phyloP scores from a whole-genome alignment of 1,139 yeast genomes.

The Protomyces lactucae-debilis region DNA sequence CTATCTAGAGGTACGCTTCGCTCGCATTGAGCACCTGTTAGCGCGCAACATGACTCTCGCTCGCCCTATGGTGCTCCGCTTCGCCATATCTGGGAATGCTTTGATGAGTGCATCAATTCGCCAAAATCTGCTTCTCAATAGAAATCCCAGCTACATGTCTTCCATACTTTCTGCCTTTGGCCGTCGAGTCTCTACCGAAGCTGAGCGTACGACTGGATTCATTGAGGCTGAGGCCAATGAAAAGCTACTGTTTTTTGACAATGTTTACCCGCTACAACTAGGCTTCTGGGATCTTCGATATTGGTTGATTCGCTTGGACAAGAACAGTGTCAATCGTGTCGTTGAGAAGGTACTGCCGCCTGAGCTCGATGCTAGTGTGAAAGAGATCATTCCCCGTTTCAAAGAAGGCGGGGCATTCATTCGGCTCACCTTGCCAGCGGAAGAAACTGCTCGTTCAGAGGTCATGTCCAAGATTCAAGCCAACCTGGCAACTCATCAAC shows the following conservation, averaged over 20 bases:
- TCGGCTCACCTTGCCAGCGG: conserved; percentile 44
- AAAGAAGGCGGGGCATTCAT: conserved; percentile 95
- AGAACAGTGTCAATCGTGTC: conserved; percentile 39
- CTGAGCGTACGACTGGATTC: conserved; percentile 20
- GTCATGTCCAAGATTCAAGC: conserved; percentile 36
- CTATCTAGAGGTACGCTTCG: too few relatives aligned
- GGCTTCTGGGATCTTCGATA: conserved; percentile 33
- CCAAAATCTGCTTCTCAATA: too few relatives aligned
- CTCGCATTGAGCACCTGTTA: too few relatives aligned
- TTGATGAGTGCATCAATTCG: too few relatives aligned
- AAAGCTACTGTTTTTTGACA: conserved; percentile 39
- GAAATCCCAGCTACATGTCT: too few relatives aligned
- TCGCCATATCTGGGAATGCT: too few relatives aligned
- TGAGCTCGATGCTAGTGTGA: conserved; percentile 45
- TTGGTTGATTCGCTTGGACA: conserved; percentile 42
- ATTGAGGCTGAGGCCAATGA: conserved; percentile 24
- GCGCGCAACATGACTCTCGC: too few relatives aligned
- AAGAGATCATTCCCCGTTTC: conserved; percentile 57
- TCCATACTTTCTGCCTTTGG: too few relatives aligned
- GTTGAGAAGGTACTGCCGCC: conserved; percentile 43
- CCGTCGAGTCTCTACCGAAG: conserved; percentile 9
- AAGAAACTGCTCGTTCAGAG: conserved; percentile 24
- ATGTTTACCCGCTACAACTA: conserved; percentile 37
- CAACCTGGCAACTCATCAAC: conserved; percentile 29
- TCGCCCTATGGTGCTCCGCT: too few relatives aligned